A percentile compares a stretch with the other conserved stretches of the same genome.
phyloP scores from a whole-genome alignment of 164 flowering plant genomes.

The Taxillus chinensis region DNA sequence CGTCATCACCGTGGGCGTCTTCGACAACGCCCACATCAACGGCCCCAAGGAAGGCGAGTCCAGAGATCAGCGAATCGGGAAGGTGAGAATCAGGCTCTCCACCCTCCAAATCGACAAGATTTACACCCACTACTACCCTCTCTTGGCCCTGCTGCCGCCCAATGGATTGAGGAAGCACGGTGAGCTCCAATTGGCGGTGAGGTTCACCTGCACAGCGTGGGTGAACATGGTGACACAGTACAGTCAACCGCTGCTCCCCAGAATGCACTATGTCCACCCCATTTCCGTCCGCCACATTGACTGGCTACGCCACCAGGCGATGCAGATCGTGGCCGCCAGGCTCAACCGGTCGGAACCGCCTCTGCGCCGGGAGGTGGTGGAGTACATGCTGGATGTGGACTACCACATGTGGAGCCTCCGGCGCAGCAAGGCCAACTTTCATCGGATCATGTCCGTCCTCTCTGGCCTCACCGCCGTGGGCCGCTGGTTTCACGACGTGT shows the following conservation, averaged over 20 bases:
- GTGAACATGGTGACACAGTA: conserved; percentile 68
- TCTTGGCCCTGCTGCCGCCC: conserved; percentile 37
- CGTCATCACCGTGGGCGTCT: conserved; percentile 74
- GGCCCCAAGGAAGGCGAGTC: conserved; percentile 31
- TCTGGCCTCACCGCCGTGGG: conserved; percentile 35
- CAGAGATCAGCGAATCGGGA: conserved; percentile 63
- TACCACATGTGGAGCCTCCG: conserved; percentile 68
- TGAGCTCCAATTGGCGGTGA: conserved; percentile 61
- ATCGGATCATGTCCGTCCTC: conserved; percentile 47
- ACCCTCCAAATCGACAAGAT: conserved; percentile 58
- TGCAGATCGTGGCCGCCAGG: conserved; percentile 56
- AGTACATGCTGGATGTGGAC: conserved; percentile 77
- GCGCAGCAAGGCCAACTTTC: conserved; percentile 69
- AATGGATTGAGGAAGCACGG: conserved; percentile 60
- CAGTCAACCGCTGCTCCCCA: conserved; percentile 66
- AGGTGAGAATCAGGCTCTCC: conserved; percentile 68
- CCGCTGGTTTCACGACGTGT: conserved; percentile 43
- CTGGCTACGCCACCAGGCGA: conserved; percentile 59
- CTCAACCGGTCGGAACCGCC: conserved; percentile 76
- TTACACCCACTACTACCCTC: conserved; percentile 62
- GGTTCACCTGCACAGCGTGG: conserved; percentile 75
- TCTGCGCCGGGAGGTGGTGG: conserved; percentile 53
- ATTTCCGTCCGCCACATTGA: conserved; percentile 49
- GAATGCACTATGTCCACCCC: conserved; percentile 73
- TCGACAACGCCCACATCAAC: conserved; percentile 54